phyloP scores from a whole-genome alignment of 495 filamentous ascomycete genomes.

The Paragyromitra xinjiangensis region DNA sequence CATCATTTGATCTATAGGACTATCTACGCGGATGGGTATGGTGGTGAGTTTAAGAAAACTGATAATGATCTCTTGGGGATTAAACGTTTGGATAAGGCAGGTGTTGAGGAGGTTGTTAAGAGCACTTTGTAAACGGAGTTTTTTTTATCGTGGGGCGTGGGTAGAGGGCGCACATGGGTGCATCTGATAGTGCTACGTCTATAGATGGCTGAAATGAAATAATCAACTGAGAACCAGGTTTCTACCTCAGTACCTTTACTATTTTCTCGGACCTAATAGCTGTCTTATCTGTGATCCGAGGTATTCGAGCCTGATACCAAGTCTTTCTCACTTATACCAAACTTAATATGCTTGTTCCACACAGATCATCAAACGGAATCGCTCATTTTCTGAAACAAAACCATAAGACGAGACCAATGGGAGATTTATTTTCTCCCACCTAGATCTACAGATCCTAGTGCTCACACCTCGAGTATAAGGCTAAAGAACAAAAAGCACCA shows the following conservation, averaged over 20 bases:
- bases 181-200: background rate
- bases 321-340: background rate
- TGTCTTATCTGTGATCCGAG: background rate
- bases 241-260: background rate
- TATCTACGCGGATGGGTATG: slow-evolving; percentile 62
- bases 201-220: background rate
- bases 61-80: slow-evolving; percentile 61
- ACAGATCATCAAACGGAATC: no score
- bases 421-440: no score
- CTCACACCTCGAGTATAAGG: no score
- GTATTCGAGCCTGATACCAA: background rate
- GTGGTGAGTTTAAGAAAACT: slow-evolving; percentile 57
- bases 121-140: slow-evolving; percentile 8
- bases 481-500: no score
- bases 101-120: slow-evolving; percentile 53
- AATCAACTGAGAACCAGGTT: no score
- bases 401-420: no score
- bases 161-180: background rate
- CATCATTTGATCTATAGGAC: slow-evolving; percentile 56
- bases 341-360: background rate
- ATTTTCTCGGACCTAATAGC: background rate
- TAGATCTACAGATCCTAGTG: no score
- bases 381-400: no score
- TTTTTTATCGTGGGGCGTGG: background rate
- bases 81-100: slow-evolving; percentile 52